Evolutionary conservation across 2,329 filamentous ascomycete genomes (phyloP), one percentile per base, ranked within the genome.

Genomic region (Penicillium sp.): DNA sequence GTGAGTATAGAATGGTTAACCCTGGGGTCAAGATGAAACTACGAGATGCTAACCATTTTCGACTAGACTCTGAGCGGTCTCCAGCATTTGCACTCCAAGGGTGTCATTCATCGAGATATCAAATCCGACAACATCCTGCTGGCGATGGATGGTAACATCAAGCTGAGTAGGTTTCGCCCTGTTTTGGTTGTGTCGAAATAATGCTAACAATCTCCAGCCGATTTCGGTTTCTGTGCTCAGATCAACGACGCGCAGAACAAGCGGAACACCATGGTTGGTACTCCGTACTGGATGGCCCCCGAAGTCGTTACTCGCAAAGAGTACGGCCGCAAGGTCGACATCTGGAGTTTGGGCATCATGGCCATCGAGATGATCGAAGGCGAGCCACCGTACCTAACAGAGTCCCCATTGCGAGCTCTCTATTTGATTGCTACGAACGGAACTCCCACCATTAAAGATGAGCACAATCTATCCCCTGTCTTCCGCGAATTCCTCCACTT

Each of bases 351-450:
- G 42, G 94, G 94, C 56, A 99, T 99, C 77, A 97, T 99, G 94
- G 91, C 94, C 8, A 97, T 99, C 68, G 94, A 99, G 75, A 99
- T 99, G 94, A 96, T 99, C 62, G 94, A 97, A 77, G 94, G 93
- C 71, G 94, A 97, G 73, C 94, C 94, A 13, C 94, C 94, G 25
- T 99, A 97, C 71, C 81, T 99, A 56, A 97, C 92, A 38, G 94
- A 99, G 73, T 95, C 91, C 37, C 94, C 94, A 6, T 81, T 99
- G 25, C 86, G 93, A 57, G 94, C 94, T 1, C 81, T 99, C 37
- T 99, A 94, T 82, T 78, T 99, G 65, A 99, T 99, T 72, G 94
- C 94, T 51, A 97, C 94, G 34, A 96, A 96, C 69, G 94, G 94
- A 46, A 97, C 94, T 16, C 94, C 94, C 2, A 82, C 87, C 50